A percentile compares a stretch with the other conserved stretches of the same genome.
Conservation (phyloP, 441 rosid genomes). For the Aleurites moluccanus region DNA sequence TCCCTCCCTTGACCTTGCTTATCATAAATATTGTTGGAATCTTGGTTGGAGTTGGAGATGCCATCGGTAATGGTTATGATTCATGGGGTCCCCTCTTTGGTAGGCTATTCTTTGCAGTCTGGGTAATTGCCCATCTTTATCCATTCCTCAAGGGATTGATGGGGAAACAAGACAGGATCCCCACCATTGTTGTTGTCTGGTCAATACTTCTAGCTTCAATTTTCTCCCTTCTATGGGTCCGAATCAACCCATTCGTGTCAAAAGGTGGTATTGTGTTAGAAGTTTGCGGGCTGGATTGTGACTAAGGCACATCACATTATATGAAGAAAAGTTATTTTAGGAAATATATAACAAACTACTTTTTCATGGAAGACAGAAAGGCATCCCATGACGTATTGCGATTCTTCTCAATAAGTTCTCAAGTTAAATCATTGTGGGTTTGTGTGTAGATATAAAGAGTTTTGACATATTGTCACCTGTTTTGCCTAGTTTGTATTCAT, state of each 20-base stretch:
- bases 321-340: constrained; percentile 21
- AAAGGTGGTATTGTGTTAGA: constrained; percentile 69
- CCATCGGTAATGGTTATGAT: constrained; percentile 89
- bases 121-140: constrained; percentile 94
- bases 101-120: constrained; percentile 74
- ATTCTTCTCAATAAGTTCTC: constrained; percentile 23
- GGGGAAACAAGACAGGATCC: constrained; percentile 81
- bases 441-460: constrained; percentile 37
- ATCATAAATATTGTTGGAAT: constrained; percentile 77
- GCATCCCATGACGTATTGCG: constrained; percentile 3
- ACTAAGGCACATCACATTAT: constrained; percentile 29
- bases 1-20: constrained; percentile 81
- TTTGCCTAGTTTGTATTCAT: constrained; percentile 24
- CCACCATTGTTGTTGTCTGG: constrained; percentile 91
- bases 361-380: constrained; percentile 20
- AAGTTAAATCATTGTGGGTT: constrained; percentile 15
- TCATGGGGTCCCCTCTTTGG: constrained; percentile 98
- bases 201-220: constrained; percentile 86
- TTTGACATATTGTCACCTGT: constrained; percentile 16
- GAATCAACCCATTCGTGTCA: constrained; percentile 75
- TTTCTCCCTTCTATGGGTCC: constrained; percentile 83
- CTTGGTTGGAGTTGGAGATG: constrained; percentile 77
- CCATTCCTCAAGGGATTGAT: constrained; percentile 93
- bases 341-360: constrained; percentile 12
- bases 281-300: constrained; percentile 77